Evolutionary conservation across 2,329 filamentous ascomycete genomes (phyloP).

Genomic region (Curvularia spicifera): DNA sequence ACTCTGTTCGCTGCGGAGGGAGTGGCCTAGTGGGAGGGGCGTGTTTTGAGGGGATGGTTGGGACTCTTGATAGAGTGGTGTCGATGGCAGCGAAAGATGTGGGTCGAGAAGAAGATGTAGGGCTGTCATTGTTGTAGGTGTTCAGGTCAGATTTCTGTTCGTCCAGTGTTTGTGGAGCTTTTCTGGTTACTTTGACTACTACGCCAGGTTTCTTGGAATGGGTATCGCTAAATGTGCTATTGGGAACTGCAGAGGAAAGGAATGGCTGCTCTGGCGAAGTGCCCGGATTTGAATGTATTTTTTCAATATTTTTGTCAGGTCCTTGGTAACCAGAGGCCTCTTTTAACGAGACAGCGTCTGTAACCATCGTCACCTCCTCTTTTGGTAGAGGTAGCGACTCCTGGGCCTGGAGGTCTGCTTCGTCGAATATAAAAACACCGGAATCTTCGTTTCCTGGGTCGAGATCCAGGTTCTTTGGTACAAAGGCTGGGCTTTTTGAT

Average conservation of each 20-base stretch:
- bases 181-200: no score
- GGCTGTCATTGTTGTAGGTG: conserved; percentile 27
- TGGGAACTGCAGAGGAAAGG: background rate
- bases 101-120: conserved; percentile 14
- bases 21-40: conserved; percentile 11
- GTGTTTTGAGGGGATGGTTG: conserved; percentile 21
- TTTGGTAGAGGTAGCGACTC: background rate
- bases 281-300: background rate
- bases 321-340: background rate
- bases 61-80: conserved; percentile 11
- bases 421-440: conserved; percentile 28
- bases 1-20: conserved; percentile 19
- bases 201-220: background rate
- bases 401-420: conserved; percentile 1
- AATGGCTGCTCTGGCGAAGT: background rate
- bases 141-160: conserved; percentile 38
- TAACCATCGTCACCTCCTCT: background rate
- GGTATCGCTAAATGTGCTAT: background rate
- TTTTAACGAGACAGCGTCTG: background rate
- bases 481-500: background rate
- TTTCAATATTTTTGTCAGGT: background rate
- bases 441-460: conserved; percentile 27
- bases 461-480: conserved; percentile 17
- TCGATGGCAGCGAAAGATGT: conserved; percentile 21
- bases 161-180: background rate